Base-by-base conservation (phyloP, 1,284 basidiomycete genomes). In the Ganoderma leucocontextum region DNA sequence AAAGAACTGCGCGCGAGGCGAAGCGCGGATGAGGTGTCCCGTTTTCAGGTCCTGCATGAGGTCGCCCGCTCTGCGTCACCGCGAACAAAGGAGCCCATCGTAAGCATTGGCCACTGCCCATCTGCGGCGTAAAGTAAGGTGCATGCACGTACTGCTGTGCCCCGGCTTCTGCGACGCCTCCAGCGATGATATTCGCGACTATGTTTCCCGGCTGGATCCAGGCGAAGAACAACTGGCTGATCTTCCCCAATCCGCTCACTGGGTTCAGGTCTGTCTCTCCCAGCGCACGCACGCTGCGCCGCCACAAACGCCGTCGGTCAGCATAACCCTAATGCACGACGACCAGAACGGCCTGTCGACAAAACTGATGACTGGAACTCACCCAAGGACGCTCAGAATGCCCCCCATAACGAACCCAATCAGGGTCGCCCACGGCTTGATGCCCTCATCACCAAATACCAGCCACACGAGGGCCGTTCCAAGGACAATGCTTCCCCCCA, bases 31-130 rank as follows among this genome's bases (percentile, higher is more conserved):
- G 25, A 98, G 85, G 77, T 96, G 93, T 0, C 97, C 97, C 1
- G 97, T 98, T 83, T 99, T 99, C 73, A 98, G 85, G 80, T 99
- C 97, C 83, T 99, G 97, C 96, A 99, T 98, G 22, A 99, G 88
- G 79, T 99, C 97, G 19, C 97, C 97, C 9, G 97, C 96, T 79
- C 94, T 95, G 73, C 19, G 55, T 5, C n/a, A 38, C 39, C 36
- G 38, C 4, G n/a, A 38, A 25, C n/a, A 44, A 60, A 55, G 15
- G 8, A 4, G n/a, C 15, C 15, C 19, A 22, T 62, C 41, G 41
- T 49, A 41, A 60, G 71, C 59, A 66, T 42, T n/a, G 29, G 36
- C 25, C 19, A n/a, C 22, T 9, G 49, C 36, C 29, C 10, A 35
- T 12, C 22, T 47, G 36, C 13, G 19, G n/a, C 17, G 57, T 29